phyloP scores from a whole-genome alignment of 129 eudicot genomes.

The Flaveria sonorensis region DNA sequence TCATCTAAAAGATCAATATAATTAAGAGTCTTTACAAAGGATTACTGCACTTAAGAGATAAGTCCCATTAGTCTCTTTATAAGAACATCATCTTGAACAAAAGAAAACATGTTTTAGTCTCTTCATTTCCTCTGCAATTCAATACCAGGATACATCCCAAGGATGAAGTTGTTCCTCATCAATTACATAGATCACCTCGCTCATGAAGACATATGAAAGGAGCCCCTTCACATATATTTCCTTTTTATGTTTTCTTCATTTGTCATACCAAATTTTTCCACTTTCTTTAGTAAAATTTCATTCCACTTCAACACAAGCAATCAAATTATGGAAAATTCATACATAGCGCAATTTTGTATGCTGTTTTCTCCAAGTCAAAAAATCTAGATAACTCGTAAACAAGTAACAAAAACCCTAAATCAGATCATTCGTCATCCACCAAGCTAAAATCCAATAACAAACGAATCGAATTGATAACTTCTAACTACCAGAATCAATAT shows the following conservation, averaged over 20 bases:
- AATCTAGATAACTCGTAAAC: neutral
- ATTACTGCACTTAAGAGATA: neutral
- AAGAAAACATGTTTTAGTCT: no score
- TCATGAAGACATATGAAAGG: no score
- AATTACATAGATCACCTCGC: no score
- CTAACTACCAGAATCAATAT: neutral
- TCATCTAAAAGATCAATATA: neutral
- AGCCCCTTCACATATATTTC: no score
- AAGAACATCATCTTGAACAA: no score
- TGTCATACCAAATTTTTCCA: slow-evolving; percentile 6
- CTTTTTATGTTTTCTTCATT: neutral
- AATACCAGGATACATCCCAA: no score
- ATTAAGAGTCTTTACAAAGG: neutral
- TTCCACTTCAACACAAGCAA: slow-evolving; percentile 15
- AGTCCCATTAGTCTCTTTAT: no score
- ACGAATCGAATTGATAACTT: neutral
- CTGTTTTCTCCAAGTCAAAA: neutral
- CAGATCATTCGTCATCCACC: neutral
- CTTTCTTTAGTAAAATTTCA: neutral
- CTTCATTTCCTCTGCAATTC: no score
- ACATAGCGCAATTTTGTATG: neutral
- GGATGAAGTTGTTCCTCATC: no score
- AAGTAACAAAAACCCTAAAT: slow-evolving; percentile 7
- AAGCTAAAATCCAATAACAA: neutral
- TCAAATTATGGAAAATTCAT: neutral